phyloP scores from a whole-genome alignment of 345 rosid genomes.

The Balakata baccata region DNA sequence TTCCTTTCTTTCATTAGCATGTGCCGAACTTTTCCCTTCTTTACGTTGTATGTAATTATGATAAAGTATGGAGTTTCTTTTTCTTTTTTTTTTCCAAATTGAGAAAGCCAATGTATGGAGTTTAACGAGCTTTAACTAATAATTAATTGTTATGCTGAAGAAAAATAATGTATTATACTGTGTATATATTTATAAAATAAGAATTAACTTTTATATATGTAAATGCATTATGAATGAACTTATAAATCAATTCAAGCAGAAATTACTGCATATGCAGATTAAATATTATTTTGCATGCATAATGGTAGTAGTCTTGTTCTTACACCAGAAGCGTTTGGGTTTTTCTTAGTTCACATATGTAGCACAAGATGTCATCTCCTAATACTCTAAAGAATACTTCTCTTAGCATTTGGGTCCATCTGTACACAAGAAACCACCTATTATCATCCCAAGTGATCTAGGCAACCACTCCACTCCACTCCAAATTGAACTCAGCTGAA shows the following conservation, averaged over 20 bases:
- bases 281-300: too few species aligned
- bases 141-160: too few species aligned
- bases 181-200: too few species aligned
- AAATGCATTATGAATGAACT: too few species aligned
- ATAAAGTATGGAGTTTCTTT: not conserved
- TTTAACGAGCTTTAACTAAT: too few species aligned
- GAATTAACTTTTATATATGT: too few species aligned
- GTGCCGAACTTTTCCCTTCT: not conserved
- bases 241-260: too few species aligned
- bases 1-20: not conserved
- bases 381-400: not conserved
- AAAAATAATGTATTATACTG: too few species aligned
- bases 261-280: too few species aligned
- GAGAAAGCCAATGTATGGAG: too few species aligned
- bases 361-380: not conserved
- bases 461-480: not conserved
- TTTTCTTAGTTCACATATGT: not conserved
- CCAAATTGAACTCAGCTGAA: not conserved
- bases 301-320: too few species aligned
- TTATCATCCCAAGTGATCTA: slow-evolving; percentile 15
- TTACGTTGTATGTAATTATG: not conserved
- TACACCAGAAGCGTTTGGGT: not conserved
- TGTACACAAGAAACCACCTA: slow-evolving; percentile 21
- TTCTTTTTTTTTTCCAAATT: not conserved
- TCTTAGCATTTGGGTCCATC: slow-evolving; percentile 17